phyloP scores from a whole-genome alignment of 1,139 yeast species.

The Entelexis sorbosivorans region DNA sequence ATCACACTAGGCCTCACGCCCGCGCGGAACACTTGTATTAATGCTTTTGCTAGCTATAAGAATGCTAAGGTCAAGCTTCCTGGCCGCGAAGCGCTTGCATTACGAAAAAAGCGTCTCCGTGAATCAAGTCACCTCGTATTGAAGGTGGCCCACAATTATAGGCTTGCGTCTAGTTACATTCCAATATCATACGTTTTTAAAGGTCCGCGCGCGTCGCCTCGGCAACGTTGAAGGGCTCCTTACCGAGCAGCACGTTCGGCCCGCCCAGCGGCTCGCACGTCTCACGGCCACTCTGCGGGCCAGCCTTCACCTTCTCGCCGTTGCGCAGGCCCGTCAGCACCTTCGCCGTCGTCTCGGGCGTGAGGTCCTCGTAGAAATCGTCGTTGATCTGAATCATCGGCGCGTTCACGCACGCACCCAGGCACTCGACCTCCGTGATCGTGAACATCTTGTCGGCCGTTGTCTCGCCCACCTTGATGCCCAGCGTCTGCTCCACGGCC shows the following conservation, averaged over 20 bases:
- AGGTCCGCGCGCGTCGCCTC: slow-evolving; percentile 37
- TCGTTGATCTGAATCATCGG: slow-evolving; percentile 83
- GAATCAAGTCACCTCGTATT: too few species aligned
- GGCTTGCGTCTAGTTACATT: neutral
- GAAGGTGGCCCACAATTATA: neutral
- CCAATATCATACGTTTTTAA: slow-evolving; percentile 3
- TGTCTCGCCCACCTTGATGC: slow-evolving; percentile 68
- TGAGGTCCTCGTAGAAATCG: slow-evolving; percentile 74
- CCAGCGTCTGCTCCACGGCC: slow-evolving; percentile 52
- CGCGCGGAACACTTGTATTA: too few species aligned
- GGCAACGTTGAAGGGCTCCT: slow-evolving; percentile 59
- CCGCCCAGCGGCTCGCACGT: slow-evolving; percentile 73
- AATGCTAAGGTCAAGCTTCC: too few species aligned
- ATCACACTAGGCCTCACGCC: too few species aligned
- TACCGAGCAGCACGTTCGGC: slow-evolving; percentile 48
- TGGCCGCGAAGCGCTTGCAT: too few species aligned
- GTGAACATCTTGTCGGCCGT: slow-evolving; percentile 69
- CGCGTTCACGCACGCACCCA: slow-evolving; percentile 87
- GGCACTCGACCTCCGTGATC: slow-evolving; percentile 79
- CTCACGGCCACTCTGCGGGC: slow-evolving; percentile 49
- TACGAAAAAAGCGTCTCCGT: too few species aligned
- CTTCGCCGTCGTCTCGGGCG: slow-evolving; percentile 52
- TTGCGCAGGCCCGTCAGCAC: slow-evolving; percentile 53
- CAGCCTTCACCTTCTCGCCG: slow-evolving; percentile 52
- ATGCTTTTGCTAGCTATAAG: too few species aligned